phyloP scores from a whole-genome alignment of 805 yeast species.

The Ogataea saltuana region DNA sequence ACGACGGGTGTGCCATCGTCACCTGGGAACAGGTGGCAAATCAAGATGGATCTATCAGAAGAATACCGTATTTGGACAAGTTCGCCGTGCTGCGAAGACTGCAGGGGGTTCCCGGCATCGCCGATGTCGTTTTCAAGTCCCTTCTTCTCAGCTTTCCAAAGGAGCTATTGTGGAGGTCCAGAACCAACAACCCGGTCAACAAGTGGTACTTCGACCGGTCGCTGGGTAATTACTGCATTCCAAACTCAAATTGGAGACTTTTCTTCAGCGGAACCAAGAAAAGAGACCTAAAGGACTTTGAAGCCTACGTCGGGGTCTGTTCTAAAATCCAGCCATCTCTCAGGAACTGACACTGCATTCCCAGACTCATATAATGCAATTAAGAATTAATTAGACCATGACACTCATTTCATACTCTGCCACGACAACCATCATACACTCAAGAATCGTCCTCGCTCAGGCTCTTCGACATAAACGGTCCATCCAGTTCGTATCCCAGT shows the following conservation, averaged over 20 bases:
- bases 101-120: constrained; percentile 92
- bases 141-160: constrained; percentile 66
- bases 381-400: neutral
- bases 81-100: constrained; percentile 82
- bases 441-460: constrained; percentile 5
- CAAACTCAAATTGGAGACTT: constrained; percentile 39
- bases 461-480: constrained; percentile 93
- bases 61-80: constrained; percentile 83
- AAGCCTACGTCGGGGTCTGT: constrained; percentile 55
- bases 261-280: constrained; percentile 43
- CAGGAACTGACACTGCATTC: constrained; percentile 4
- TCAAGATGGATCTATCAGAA: constrained; percentile 13
- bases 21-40: constrained; percentile 63
- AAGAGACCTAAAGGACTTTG: constrained; percentile 38
- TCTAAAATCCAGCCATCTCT: constrained; percentile 59
- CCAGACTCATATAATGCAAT: neutral
- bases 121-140: constrained; percentile 87
- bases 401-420: constrained; percentile 8
- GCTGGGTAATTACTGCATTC: constrained; percentile 59
- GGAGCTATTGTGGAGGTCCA: constrained; percentile 88
- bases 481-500: constrained; percentile 88
- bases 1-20: constrained; percentile 91
- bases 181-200: constrained; percentile 85
- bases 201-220: constrained; percentile 97
- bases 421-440: neutral